These are phyloP conservation scores for Eucalyptus sp. DNA, from an alignment of 345 rosid genomes.

Conservation along the genomic window DNA sequence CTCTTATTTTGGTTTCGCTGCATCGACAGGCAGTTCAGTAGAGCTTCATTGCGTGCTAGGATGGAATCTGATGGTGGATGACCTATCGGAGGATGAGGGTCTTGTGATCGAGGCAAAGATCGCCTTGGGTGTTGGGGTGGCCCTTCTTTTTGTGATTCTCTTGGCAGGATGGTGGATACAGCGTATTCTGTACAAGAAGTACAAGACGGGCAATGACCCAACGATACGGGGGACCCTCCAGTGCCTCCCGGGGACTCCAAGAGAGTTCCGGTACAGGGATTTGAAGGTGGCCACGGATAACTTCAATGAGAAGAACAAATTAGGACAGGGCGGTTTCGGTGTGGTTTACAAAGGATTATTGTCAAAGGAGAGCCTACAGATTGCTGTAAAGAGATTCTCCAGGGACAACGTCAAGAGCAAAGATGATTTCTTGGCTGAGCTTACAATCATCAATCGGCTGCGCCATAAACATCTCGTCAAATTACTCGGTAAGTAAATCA, in stretches of 20 bases:
- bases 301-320: constrained; percentile 22
- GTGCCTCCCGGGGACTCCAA: constrained; percentile 34
- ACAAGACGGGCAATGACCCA: constrained; percentile 10
- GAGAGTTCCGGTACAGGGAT: constrained; percentile 28
- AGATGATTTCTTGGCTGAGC: constrained; percentile 39
- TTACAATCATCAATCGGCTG: constrained; percentile 37
- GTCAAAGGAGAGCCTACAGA: neutral
- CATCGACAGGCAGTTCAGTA: constrained; percentile 24
- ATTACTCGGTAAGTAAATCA: constrained; percentile 17
- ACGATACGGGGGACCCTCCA: constrained; percentile 25
- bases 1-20: constrained; percentile 38
- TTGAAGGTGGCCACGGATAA: constrained; percentile 25
- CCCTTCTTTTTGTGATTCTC: neutral
- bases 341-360: constrained; percentile 29
- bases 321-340: constrained; percentile 44
- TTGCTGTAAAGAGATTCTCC: constrained; percentile 42
- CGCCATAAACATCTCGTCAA: constrained; percentile 37
- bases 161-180: neutral
- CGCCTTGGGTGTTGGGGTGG: constrained; percentile 12
- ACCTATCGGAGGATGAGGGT: neutral
- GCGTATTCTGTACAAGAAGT: neutral
- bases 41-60: constrained; percentile 25
- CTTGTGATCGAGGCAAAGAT: neutral
- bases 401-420: constrained; percentile 34
- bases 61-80: constrained; percentile 29